Conservation (phyloP, 2,329 filamentous ascomycete genomes). For the Penicillium palitans region DNA sequence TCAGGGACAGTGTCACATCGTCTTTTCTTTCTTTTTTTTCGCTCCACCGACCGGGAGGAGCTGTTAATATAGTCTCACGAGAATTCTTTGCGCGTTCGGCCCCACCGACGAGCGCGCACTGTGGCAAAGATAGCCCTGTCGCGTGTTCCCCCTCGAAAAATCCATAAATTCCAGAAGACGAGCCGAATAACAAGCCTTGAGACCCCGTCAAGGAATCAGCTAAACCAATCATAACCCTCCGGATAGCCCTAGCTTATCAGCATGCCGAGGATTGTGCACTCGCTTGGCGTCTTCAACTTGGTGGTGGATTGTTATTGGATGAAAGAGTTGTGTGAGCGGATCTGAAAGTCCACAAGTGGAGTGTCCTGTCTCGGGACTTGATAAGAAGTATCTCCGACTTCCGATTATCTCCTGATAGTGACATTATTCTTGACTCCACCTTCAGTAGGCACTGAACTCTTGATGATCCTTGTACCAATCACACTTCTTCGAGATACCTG, state of each 20-base stretch:
- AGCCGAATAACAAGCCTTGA: conserved; percentile 26
- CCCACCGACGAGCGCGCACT: conserved; percentile 11
- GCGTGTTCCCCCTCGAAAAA: conserved; percentile 16
- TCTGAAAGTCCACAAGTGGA: neutral
- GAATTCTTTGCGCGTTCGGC: conserved; percentile 21
- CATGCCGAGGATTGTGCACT: conserved; percentile 14
- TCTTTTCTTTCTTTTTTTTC: conserved; percentile 20
- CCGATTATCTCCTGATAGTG: conserved; percentile 1
- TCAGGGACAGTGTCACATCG: conserved; percentile 21
- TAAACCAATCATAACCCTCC: neutral
- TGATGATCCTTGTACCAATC: neutral
- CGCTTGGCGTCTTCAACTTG: conserved; percentile 7
- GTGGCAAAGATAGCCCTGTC: conserved; percentile 21
- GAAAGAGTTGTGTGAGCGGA: neutral
- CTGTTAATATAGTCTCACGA: conserved; percentile 22
- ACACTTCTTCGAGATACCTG: neutral
- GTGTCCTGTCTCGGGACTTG: neutral
- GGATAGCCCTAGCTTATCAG: conserved; percentile 21
- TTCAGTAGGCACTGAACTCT: no score
- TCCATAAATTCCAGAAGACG: conserved; percentile 20
- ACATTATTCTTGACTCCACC: neutral
- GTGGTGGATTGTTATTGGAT: neutral
- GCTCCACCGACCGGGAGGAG: conserved; percentile 16
- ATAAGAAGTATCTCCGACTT: neutral
- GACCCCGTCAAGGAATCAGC: neutral